Base-by-base conservation (phyloP, 2,329 filamentous ascomycete species). In the Scedosporium apiospermum region DNA sequence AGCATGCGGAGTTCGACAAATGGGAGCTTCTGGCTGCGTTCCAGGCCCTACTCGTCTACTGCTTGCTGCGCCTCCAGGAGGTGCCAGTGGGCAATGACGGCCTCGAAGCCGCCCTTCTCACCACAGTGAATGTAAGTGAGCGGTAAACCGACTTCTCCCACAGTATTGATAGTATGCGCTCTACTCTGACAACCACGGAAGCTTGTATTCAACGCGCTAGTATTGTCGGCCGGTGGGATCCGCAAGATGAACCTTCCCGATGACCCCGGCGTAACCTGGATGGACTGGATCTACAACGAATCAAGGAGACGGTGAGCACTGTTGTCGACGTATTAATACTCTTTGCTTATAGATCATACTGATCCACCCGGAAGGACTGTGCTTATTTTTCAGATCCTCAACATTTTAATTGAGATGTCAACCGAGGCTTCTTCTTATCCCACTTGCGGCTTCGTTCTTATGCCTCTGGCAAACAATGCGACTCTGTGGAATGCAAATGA, bases 31-130 rank as follows among this genome's bases (percentile, higher is more conserved):
- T 66, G 58, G 62, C 64, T 30, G 62, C 65, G 57, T 44, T 66
- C n/a, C 65, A 66, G 49, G 65, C 64, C 12, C 62, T 66, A 26
- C 62, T 66, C 4, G 26, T 66, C 53, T 66, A 66, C 42, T 66
- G 62, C 55, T 61, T 65, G 14, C 46, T 66, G 26, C 62, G 62
- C 57, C 62, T 62, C n/a, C 60, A 64, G 58, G 61, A 65, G 44
- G 46, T 61, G 34, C 10, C 34, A 38, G 10, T 38, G 34, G 10
- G 10, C 34, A 38, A 38, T 38, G 34, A 38, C 34, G 34, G 34
- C 34, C 34, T 38, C 34, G 34, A 38, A 4, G 34, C 34, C 10
- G 34, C 34, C 34, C 34, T 38, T 38, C 34, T 38, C 34, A 38
- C 34, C 34, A 38, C 34, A 38, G 34, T 38, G 10, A 38, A 38